Evolutionary conservation across 345 rosid genomes (phyloP), one percentile per base, ranked within the genome.

Genomic region (Eucalyptus urophylla): DNA sequence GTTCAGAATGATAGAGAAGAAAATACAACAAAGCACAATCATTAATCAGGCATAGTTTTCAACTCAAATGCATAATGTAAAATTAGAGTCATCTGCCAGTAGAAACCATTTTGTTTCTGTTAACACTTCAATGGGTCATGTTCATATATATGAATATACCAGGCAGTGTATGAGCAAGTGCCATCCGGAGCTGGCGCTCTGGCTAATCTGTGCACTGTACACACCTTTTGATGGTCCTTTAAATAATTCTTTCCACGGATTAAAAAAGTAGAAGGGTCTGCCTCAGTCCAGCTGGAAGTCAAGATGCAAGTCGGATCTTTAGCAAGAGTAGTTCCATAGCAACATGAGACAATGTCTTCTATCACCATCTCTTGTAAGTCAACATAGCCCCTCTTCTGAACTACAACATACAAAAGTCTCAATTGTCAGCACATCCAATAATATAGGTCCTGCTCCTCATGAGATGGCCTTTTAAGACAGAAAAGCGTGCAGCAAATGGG

Each of bases 371-470:
- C 99, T 85, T 96, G 97, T 76, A 97, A 93, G 94, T 97, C 99
- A 89, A 95, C 91, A 90, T 96, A 97, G 89, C 99, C 99, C 93
- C 94, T 95, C 94, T 96, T 97, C 83, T 96, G 99, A 92, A 96
- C 99, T 97, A 95, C 87, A 87, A 50, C 44, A 89, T 53, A 25
- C 67, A 92, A 27, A 49, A 86, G 37, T 86, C 44, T 53, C 81
- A 17, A 33, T 33, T 17, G 2, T 3, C 81, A 69, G 81, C 44
- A 69, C 8, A 11, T 89, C 33, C 86, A 90, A 88, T 31, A n/a
- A 88, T 60, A 92, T 49, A 24, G 49, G 86, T 85, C 53, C 19
- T 43, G 53, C 37, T 43, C 51, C 53, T 43, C 37, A 45, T 43
- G 31, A 85, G 53, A 85, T 85, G 22, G 51, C 53, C 86, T 45